phyloP scores from a whole-genome alignment of 164 flowering plant species.

The Paratinospora sagittata region DNA sequence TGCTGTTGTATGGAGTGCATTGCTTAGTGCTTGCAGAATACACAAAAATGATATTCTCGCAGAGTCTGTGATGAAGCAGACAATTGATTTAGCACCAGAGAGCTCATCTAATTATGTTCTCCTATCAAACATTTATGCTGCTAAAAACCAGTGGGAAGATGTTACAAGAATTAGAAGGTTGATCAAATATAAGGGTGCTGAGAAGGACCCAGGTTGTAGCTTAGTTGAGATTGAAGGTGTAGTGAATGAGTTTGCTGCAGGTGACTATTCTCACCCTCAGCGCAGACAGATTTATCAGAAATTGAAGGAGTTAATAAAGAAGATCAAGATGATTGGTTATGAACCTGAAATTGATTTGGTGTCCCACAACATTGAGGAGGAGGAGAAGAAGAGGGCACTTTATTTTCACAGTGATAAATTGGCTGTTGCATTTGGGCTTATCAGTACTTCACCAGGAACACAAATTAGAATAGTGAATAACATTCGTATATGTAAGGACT shows the following conservation, averaged over 20 bases:
- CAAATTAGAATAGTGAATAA: too few species aligned
- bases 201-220: constrained; percentile 35
- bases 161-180: constrained; percentile 21
- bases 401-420: constrained; percentile 19
- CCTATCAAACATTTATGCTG: constrained; percentile 35
- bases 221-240: constrained; percentile 24
- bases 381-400: too few species aligned
- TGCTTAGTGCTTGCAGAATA: constrained; percentile 32
- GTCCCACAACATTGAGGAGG: too few species aligned
- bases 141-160: constrained; percentile 28
- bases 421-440: constrained; percentile 24
- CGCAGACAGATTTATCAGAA: too few species aligned
- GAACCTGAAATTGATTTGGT: too few species aligned
- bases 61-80: constrained; percentile 19
- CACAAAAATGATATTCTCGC: constrained; percentile 23
- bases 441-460: too few species aligned
- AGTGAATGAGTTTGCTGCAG: too few species aligned
- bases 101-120: constrained; percentile 28
- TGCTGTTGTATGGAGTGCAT: constrained; percentile 35
- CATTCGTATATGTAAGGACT: too few species aligned
- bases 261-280: too few species aligned
- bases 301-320: too few species aligned
- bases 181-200: constrained; percentile 25
- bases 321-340: too few species aligned
- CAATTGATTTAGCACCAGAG: constrained; percentile 21